Evolutionary conservation across 2,329 filamentous ascomycete species (phyloP).

Genomic region (Cadophora gregata): DNA sequence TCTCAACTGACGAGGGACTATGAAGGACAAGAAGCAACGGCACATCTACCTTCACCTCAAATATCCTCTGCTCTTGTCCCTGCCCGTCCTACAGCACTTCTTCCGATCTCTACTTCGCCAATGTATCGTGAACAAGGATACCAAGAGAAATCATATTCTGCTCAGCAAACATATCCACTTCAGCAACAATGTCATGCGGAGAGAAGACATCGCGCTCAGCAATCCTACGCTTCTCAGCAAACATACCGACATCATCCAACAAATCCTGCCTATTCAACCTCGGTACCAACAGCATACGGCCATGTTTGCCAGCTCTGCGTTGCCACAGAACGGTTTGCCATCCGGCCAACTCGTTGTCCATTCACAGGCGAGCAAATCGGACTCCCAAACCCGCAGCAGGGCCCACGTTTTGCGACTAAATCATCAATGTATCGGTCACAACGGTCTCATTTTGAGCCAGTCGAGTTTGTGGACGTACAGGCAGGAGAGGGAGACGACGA

Average conservation of each 20-base stretch:
- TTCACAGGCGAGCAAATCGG: not conserved
- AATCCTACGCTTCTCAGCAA: not conserved
- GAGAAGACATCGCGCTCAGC: not conserved
- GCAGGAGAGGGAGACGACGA: not conserved
- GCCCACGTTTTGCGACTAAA: not conserved
- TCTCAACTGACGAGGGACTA: not conserved
- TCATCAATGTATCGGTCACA: not conserved
- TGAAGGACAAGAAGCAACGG: not conserved
- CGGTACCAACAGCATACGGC: not conserved
- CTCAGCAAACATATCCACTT: not conserved
- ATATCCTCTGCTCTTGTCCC: not conserved
- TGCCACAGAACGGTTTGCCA: not conserved
- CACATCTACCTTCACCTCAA: not conserved
- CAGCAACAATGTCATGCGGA: too few relatives aligned
- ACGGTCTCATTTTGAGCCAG: too few relatives aligned
- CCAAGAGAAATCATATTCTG: not conserved
- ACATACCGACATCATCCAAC: not conserved
- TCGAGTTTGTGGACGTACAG: not conserved
- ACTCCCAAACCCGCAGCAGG: not conserved
- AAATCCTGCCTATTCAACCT: not conserved
- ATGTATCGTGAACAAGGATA: not conserved
- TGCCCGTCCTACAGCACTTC: not conserved
- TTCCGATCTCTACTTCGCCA: not conserved
- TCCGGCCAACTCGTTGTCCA: not conserved
- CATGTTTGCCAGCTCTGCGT: constrained; percentile 5